Base-by-base conservation (phyloP, 345 rosid genomes). In the Capsella bursapastoris region DNA sequence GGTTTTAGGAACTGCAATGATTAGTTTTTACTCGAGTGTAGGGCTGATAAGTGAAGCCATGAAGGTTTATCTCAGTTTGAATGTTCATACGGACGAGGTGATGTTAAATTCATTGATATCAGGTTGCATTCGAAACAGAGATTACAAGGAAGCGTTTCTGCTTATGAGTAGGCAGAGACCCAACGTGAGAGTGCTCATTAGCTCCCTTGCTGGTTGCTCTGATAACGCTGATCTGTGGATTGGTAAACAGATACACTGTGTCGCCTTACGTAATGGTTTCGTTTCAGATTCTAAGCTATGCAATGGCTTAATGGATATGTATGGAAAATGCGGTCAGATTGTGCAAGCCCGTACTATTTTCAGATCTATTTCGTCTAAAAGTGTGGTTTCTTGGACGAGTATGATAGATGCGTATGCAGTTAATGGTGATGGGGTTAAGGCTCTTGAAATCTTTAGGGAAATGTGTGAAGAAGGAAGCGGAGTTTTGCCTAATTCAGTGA, bases 351-450 rank as follows among this genome's bases (percentile, higher is more conserved):
- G 79, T 77, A 60, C 79, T 22, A 0, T 86, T 60, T 92, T 92
- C 71, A 84, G 74, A 28, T 22, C 80, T 16, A 78, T 90, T 45
- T 58, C 29, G 16, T 53, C 38, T 8, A 92, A 74, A 83, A 80
- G 72, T 56, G 92, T 90, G 31, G 81, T 90, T 68, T 84, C 97
- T 28, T 92, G 94, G 92, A 92, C 94, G 51, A 86, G 88, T 78
- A 81, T 90, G 92, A 88, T 92, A 8, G 87, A 83, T 65, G 97
- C 87, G 44, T 87, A 84, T 76, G 89, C 92, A 45, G 89, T 80
- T 57, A 86, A 90, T 1, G 96, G 96, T 0, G 58, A 68, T 7
- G 97, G 96, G 8, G 64, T 32, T 50, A 85, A 84, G 50, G 96
- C 91, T 7, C 78, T 92, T 62, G 72, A 80, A 71, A 82, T 85